A percentile compares a stretch with the other conserved stretches of the same genome.
These are phyloP conservation scores for Claviceps quebecensis DNA, from an alignment of 2,329 filamentous ascomycete species.

Conservation along the genomic window DNA sequence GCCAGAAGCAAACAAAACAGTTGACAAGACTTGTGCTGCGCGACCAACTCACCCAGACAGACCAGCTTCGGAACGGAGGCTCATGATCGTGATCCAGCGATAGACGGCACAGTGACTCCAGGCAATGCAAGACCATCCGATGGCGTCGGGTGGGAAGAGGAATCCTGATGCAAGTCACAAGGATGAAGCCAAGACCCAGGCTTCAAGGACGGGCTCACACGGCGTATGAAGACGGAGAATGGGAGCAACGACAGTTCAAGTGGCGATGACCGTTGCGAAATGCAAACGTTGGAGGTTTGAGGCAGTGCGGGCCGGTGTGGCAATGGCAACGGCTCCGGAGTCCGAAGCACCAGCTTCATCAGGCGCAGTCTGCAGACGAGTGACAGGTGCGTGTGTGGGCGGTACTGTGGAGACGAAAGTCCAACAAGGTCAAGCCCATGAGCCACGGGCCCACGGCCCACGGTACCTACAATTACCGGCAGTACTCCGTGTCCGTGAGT, in stretches of 20 bases:
- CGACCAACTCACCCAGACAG: constrained; percentile 19
- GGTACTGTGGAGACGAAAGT: too few species aligned
- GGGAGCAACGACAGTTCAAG: constrained; percentile 2
- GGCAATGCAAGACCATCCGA: constrained; percentile 1
- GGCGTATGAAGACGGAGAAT: constrained; percentile 1
- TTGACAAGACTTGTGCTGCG: constrained; percentile 1
- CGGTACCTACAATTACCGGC: too few species aligned
- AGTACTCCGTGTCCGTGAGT: too few species aligned
- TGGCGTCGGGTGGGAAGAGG: not conserved
- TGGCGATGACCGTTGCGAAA: constrained; percentile 5
- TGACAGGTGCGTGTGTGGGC: too few species aligned
- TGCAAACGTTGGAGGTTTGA: constrained; percentile 3
- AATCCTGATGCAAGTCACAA: constrained; percentile 7
- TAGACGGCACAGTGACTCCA: not conserved
- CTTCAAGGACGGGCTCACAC: not conserved
- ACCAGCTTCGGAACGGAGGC: constrained; percentile 23
- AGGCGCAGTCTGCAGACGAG: too few species aligned
- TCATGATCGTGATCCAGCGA: constrained; percentile 9
- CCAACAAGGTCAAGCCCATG: too few species aligned
- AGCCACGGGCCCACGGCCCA: too few species aligned
- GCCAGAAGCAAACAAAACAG: constrained; percentile 2
- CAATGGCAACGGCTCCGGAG: too few species aligned
- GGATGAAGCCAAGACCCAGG: not conserved
- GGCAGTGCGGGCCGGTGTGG: not conserved
- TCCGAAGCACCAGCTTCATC: too few species aligned